These are phyloP conservation scores for Phaeodactylum tricornutum DNA, from an alignment of 108 stramenopile genomes.

Conservation along the genomic window DNA sequence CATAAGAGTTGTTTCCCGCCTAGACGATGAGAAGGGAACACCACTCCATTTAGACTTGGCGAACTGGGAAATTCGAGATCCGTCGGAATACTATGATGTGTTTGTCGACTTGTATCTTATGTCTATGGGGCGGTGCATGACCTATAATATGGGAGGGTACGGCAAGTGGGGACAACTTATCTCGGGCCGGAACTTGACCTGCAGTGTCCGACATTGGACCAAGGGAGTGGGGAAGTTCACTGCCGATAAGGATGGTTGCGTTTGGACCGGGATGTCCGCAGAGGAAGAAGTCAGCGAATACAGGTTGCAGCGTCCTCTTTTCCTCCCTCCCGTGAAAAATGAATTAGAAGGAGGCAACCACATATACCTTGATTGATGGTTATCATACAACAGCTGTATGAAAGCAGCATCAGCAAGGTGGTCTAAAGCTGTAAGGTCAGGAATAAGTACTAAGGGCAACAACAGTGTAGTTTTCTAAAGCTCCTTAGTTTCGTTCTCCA, in stretches of 20 bases:
- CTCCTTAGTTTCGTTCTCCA: conserved; percentile 51
- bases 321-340: too few species aligned
- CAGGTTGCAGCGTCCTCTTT: too few species aligned
- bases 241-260: conserved; percentile 8
- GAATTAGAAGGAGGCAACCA: too few species aligned
- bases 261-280: too few species aligned
- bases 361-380: too few species aligned
- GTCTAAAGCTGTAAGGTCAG: too few species aligned
- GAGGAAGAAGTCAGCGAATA: too few species aligned
- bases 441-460: too few species aligned
- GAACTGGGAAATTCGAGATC: conserved; percentile 10
- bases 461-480: too few species aligned
- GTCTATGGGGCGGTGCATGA: conserved; percentile 20
- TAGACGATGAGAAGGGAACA: conserved; percentile 3
- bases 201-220: conserved; percentile 6
- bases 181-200: conserved; percentile 4
- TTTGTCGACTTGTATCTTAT: conserved; percentile 42
- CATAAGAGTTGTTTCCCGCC: conserved; percentile 3
- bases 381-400: too few species aligned
- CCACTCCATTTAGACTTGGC: conserved; percentile 34
- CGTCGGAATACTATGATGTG: conserved; percentile 26
- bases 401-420: too few species aligned
- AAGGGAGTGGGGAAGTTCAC: conserved; percentile 1
- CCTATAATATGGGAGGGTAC: conserved; percentile 13
- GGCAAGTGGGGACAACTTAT: conserved; percentile 6